Conservation (phyloP, 805 yeast genomes). For the Cyberlindnera lachancei region DNA sequence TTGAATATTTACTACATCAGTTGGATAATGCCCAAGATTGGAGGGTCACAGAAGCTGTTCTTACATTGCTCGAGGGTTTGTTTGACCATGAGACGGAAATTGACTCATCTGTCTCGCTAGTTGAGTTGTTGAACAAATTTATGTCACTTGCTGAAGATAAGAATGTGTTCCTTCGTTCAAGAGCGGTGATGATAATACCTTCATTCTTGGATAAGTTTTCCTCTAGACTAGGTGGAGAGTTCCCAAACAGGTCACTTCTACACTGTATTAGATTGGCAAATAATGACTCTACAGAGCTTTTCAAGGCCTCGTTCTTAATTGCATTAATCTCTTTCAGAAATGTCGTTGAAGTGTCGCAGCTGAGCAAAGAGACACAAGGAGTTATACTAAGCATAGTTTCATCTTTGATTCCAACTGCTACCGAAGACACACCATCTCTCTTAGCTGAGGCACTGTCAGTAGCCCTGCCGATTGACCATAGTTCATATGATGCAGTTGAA, state of each 20-base stretch:
- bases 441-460: constrained; percentile 62
- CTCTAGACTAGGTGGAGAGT: constrained; percentile 20
- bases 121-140: constrained; percentile 8
- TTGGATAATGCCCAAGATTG: constrained; percentile 22
- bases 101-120: constrained; percentile 17
- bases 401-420: constrained; percentile 47
- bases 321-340: constrained; percentile 44
- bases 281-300: constrained; percentile 23
- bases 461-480: constrained; percentile 40
- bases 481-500: constrained; percentile 31
- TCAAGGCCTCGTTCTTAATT: constrained; percentile 33
- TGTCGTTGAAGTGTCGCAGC: constrained; percentile 22
- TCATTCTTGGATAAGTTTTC: constrained; percentile 48
- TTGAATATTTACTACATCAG: constrained; percentile 7
- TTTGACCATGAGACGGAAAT: constrained; percentile 26
- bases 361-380: constrained; percentile 17
- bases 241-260: constrained; percentile 24
- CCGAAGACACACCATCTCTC: constrained; percentile 73
- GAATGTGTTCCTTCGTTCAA: constrained; percentile 35
- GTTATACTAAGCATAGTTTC: constrained; percentile 23
- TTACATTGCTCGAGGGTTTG: constrained; percentile 46
- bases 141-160: constrained; percentile 10
- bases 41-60: constrained; percentile 40
- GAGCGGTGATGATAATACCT: constrained; percentile 49
- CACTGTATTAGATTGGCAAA: constrained; percentile 20